Evolutionary conservation across 371 early-diverging fungal species (phyloP).

Genomic region (Choanephora cucurbitarum): DNA sequence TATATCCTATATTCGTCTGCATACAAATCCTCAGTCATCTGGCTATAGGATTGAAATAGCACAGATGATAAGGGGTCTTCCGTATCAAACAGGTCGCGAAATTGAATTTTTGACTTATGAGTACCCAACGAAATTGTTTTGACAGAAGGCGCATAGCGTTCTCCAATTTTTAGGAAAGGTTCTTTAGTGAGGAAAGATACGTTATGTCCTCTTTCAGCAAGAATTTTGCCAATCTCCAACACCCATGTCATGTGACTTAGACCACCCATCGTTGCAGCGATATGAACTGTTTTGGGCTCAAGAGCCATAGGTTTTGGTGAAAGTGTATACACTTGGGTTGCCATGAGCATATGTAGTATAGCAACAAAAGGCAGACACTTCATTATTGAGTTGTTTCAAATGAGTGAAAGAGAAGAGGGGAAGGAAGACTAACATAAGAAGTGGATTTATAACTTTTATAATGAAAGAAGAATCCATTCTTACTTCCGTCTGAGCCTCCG

Average conservation of each 20-base stretch:
- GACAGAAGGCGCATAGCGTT: constrained; percentile 8
- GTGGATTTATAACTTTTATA: too few relatives aligned
- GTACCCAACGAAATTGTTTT: constrained; percentile 15
- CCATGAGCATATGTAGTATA: too few relatives aligned
- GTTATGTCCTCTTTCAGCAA: constrained; percentile 21
- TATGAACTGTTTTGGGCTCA: constrained; percentile 16
- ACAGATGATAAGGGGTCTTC: constrained; percentile 4
- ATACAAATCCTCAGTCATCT: constrained; percentile 4
- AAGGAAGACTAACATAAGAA: too few relatives aligned
- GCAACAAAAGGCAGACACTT: too few relatives aligned
- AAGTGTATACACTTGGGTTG: not conserved
- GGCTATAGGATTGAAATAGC: constrained; percentile 3
- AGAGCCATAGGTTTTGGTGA: not conserved
- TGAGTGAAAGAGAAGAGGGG: too few relatives aligned
- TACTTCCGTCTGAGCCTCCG: too few relatives aligned
- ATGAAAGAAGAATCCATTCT: too few relatives aligned
- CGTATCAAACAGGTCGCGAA: constrained; percentile 17
- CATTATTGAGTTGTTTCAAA: too few relatives aligned
- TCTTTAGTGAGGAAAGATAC: constrained; percentile 22
- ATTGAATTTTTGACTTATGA: constrained; percentile 7
- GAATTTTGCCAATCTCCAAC: constrained; percentile 20
- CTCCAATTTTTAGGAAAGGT: constrained; percentile 3
- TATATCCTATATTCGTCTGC: constrained; percentile 8
- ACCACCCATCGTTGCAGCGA: constrained; percentile 20
- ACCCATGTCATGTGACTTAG: constrained; percentile 26